Evolutionary conservation across 1,284 basidiomycete genomes (phyloP).

Genomic region (Moesziomyces sp.): DNA sequence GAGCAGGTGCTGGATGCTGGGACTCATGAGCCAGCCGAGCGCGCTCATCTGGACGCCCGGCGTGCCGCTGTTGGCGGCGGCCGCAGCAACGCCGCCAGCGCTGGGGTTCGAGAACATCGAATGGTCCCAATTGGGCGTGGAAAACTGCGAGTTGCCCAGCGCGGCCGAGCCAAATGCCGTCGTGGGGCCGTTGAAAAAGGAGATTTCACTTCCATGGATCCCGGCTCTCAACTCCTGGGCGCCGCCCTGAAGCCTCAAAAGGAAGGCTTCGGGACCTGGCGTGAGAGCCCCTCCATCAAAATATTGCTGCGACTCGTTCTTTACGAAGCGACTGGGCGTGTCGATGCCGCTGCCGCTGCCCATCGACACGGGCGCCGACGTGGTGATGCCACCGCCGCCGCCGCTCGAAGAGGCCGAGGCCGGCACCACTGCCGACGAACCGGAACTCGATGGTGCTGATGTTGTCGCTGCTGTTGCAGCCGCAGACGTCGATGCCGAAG

Average conservation of each 20-base stretch:
- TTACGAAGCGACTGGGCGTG: slow-evolving; percentile 49
- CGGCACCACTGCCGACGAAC: slow-evolving; percentile 7
- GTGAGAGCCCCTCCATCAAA: slow-evolving; percentile 59
- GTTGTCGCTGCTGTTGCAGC: slow-evolving; percentile 1
- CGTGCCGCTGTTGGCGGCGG: slow-evolving; percentile 26
- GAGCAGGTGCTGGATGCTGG: slow-evolving; percentile 57
- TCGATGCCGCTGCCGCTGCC: slow-evolving; percentile 38
- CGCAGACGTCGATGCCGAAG: slow-evolving; percentile 11
- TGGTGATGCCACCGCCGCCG: slow-evolving; percentile 5
- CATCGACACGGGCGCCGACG: slow-evolving; percentile 25
- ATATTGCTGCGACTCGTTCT: slow-evolving; percentile 49
- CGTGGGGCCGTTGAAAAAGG: slow-evolving; percentile 40
- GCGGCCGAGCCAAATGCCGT: slow-evolving; percentile 33
- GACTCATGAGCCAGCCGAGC: slow-evolving; percentile 57
- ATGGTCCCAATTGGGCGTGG: slow-evolving; percentile 41
- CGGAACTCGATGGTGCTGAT: slow-evolving; percentile 8
- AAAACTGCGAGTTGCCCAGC: slow-evolving; percentile 30
- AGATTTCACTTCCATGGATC: slow-evolving; percentile 52
- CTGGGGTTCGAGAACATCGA: slow-evolving; percentile 38
- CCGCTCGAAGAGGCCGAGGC: not conserved
- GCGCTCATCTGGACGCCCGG: slow-evolving; percentile 35
- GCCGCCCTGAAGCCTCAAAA: slow-evolving; percentile 57
- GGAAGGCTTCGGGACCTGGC: slow-evolving; percentile 59
- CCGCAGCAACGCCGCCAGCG: slow-evolving; percentile 21
- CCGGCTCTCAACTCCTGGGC: slow-evolving; percentile 57